phyloP scores from a whole-genome alignment of 2,329 filamentous ascomycete species.

The Pyrenophora tritici-repentis region DNA sequence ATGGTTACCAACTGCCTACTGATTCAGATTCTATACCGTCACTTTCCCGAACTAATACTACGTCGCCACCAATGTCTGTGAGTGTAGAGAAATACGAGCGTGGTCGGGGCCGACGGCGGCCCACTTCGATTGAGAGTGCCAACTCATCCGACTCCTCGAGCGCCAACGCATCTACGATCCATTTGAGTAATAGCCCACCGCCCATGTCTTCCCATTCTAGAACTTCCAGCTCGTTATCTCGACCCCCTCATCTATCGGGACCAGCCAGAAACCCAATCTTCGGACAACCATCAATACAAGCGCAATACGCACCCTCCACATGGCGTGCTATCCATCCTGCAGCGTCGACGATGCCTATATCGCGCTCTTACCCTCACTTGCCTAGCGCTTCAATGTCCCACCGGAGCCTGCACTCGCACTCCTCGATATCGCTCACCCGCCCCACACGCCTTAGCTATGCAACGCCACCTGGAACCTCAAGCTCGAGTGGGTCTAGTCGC shows the following conservation, averaged over 20 bases:
- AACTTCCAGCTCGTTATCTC: constrained; percentile 15
- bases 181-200: constrained; percentile 22
- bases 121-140: constrained; percentile 25
- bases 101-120: constrained; percentile 7
- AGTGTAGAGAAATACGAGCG: background rate
- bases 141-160: constrained; percentile 14
- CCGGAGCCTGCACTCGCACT: constrained; percentile 29
- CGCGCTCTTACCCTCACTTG: constrained; percentile 29
- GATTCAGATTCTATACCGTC: constrained; percentile 19
- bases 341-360: constrained; percentile 19
- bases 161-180: constrained; percentile 15
- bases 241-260: constrained; percentile 27
- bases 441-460: constrained; percentile 36
- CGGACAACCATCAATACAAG: constrained; percentile 31
- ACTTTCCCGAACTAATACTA: constrained; percentile 14
- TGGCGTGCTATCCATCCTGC: constrained; percentile 42
- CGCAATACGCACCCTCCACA: constrained; percentile 38
- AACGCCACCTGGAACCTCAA: constrained; percentile 28
- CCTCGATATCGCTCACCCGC: constrained; percentile 37
- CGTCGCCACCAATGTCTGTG: constrained; percentile 21
- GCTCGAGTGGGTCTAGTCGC: constrained; percentile 28
- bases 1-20: constrained; percentile 22
- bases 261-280: constrained; percentile 22
- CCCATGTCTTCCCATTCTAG: constrained; percentile 22
- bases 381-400: constrained; percentile 25